Evolutionary conservation across 2,329 filamentous ascomycete species (phyloP).

Genomic region (Fusarium penzigii): DNA sequence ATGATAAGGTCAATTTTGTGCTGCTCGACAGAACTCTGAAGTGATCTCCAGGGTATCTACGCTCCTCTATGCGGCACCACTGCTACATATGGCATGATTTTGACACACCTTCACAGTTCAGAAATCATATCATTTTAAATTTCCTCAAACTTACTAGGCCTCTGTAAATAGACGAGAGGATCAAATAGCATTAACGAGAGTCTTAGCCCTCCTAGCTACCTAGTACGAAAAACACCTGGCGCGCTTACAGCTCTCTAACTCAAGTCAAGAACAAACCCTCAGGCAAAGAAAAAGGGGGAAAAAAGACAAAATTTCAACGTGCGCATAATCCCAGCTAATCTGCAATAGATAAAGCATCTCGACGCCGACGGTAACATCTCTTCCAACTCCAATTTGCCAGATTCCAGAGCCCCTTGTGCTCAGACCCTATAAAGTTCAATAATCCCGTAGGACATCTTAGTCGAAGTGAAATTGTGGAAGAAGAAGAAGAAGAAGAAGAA

Average conservation of each 20-base stretch:
- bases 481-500: slow-evolving; percentile 2
- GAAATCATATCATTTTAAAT: too few species aligned
- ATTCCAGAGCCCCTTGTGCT: slow-evolving; percentile 25
- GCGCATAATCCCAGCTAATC: slow-evolving; percentile 19
- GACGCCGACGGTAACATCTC: slow-evolving; percentile 30
- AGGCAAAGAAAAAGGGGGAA: slow-evolving; percentile 1
- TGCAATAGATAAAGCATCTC: slow-evolving; percentile 18
- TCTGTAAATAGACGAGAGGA: not conserved
- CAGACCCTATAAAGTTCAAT: slow-evolving; percentile 21
- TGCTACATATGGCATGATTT: too few species aligned
- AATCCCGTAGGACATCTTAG: slow-evolving; percentile 15
- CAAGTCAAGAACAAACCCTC: not conserved
- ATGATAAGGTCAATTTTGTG: too few species aligned
- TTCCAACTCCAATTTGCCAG: slow-evolving; percentile 33
- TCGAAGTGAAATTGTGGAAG: slow-evolving; percentile 23
- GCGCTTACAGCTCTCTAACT: not conserved
- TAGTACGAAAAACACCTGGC: not conserved
- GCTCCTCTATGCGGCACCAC: too few species aligned
- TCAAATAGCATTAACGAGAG: not conserved
- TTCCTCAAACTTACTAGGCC: too few species aligned
- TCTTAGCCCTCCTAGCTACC: not conserved
- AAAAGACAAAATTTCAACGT: slow-evolving; percentile 16
- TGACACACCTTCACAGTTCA: too few species aligned
- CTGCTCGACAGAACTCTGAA: too few species aligned
- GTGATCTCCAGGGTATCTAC: too few species aligned